A percentile compares a stretch with the other conserved stretches of the same genome.
Evolutionary conservation across 78 protist genomes (phyloP).

Genomic region (Emiliania huxleyi): DNA sequence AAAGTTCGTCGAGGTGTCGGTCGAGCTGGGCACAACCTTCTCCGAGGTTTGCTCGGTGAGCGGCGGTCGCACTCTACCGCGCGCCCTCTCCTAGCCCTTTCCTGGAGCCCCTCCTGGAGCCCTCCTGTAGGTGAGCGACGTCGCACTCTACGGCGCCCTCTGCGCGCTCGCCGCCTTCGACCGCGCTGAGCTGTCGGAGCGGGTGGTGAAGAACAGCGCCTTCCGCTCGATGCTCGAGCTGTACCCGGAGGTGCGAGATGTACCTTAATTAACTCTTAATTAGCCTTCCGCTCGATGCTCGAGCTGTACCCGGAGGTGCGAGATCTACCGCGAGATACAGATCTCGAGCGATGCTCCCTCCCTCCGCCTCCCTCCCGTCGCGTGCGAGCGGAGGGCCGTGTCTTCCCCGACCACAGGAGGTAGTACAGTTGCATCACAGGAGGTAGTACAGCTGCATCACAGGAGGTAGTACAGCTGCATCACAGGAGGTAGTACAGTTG

Average conservation of each 20-base stretch:
- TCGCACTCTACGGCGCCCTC: constrained; percentile 80
- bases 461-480: too few relatives aligned
- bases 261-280: too few relatives aligned
- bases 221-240: constrained; percentile 74
- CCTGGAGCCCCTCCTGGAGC: too few relatives aligned
- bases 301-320: constrained; percentile 51
- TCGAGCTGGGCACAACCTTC: neutral
- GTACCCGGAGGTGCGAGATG: constrained; percentile 67
- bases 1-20: constrained; percentile 51
- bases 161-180: constrained; percentile 85
- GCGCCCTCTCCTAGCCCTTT: too few relatives aligned
- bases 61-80: constrained; percentile 81
- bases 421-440: too few relatives aligned
- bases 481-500: too few relatives aligned
- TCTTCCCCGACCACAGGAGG: too few relatives aligned
- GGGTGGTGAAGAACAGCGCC: neutral
- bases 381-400: too few relatives aligned
- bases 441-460: too few relatives aligned
- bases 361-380: neutral
- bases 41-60: constrained; percentile 54
- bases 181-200: constrained; percentile 62
- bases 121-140: too few relatives aligned
- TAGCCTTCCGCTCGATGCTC: constrained; percentile 64
- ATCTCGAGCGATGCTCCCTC: neutral
- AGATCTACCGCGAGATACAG: too few relatives aligned